phyloP scores from a whole-genome alignment of 495 filamentous ascomycete species.

The Corynascus novoguineensis region DNA sequence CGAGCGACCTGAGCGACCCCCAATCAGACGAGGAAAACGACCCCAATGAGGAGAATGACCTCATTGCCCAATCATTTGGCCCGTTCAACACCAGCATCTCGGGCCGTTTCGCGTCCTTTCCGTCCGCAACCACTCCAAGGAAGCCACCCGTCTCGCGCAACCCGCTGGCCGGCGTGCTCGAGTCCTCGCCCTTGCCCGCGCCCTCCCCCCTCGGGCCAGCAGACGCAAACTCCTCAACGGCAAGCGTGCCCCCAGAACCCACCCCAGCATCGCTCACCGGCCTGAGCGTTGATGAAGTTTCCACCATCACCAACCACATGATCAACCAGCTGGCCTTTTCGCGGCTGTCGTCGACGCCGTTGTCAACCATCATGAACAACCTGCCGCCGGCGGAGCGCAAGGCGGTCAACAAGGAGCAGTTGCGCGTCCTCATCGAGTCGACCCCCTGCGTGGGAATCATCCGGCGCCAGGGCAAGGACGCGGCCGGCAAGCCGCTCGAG shows the following conservation, averaged over 20 bases:
- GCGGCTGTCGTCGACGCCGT: conserved; percentile 83
- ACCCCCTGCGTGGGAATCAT: conserved; percentile 82
- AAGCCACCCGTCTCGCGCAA: conserved; percentile 5
- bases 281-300: conserved; percentile 27
- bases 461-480: conserved; percentile 86
- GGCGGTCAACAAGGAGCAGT: conserved; percentile 53
- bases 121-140: conserved; percentile 51
- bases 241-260: not conserved
- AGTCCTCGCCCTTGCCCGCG: not conserved
- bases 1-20: conserved; percentile 58
- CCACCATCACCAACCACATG: conserved; percentile 68
- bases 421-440: conserved; percentile 63
- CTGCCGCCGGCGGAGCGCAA: conserved; percentile 63
- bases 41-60: conserved; percentile 87
- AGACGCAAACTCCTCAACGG: conserved; percentile 10
- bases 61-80: conserved; percentile 82
- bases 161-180: conserved; percentile 4
- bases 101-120: conserved; percentile 70
- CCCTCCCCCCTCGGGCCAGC: conserved; percentile 11
- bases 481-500: conserved; percentile 87
- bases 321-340: conserved; percentile 96
- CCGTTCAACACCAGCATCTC: conserved; percentile 80
- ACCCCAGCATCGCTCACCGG: conserved; percentile 1
- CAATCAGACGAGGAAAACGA: conserved; percentile 63
- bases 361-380: conserved; percentile 79